These are phyloP conservation scores for Nicotiana benthamiana DNA, from an alignment of 257 asterid genomes.

Conservation along the genomic window DNA sequence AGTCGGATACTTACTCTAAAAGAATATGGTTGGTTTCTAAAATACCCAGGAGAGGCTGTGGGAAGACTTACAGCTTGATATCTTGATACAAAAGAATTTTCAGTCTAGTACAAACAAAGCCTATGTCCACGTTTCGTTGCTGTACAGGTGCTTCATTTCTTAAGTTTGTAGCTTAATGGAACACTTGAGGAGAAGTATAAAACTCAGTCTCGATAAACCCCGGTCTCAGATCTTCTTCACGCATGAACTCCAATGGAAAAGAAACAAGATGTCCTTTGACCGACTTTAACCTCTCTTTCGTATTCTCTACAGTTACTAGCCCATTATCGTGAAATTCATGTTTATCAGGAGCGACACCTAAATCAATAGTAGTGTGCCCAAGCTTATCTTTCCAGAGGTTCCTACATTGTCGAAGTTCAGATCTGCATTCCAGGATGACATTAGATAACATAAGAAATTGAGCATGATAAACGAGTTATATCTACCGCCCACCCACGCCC, in stretches of 20 bases:
- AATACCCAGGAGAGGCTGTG: not conserved
- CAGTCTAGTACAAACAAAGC: not conserved
- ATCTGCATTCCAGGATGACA: slow-evolving; percentile 32
- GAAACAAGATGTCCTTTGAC: slow-evolving; percentile 70
- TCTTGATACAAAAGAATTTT: not conserved
- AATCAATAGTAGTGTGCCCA: slow-evolving; percentile 74
- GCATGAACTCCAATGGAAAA: slow-evolving; percentile 88
- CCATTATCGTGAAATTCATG: slow-evolving; percentile 41
- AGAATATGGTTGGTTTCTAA: not conserved
- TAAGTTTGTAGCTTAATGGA: slow-evolving; percentile 38
- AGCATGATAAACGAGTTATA: not conserved
- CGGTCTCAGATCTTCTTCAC: slow-evolving; percentile 84
- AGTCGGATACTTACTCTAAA: not conserved
- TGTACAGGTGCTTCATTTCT: not conserved
- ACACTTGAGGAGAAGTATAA: slow-evolving; percentile 77
- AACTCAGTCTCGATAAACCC: slow-evolving; percentile 83
- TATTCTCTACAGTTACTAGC: slow-evolving; percentile 24
- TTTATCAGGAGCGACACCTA: slow-evolving; percentile 75
- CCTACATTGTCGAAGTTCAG: slow-evolving; percentile 71
- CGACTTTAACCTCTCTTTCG: slow-evolving; percentile 40
- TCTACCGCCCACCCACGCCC: not conserved
- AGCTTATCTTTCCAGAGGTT: slow-evolving; percentile 66
- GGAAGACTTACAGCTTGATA: not conserved
- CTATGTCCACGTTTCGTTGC: not conserved
- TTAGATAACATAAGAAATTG: not conserved